Evolutionary conservation across 176 grass and related monocot species (phyloP), one percentile per base, ranked within the genome.

Genomic region (Cenchrus fungigraminus): DNA sequence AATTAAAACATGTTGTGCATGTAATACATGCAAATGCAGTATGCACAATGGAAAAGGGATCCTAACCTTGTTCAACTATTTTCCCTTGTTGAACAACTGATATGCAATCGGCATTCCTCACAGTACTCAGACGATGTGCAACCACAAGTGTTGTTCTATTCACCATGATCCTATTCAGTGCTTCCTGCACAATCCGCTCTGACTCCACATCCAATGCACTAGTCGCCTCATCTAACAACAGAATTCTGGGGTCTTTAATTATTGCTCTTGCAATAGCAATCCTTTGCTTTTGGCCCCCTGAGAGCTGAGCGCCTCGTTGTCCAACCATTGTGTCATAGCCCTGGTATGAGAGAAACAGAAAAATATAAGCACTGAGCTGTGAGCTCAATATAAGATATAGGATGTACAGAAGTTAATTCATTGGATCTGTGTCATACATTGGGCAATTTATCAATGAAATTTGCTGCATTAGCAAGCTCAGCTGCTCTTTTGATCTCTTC

Each of bases 271-370:
- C 95, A 65, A 97, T 94, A 42, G 95, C 92, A 54, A 97, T 85
- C 80, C 92, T 94, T 72, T 97, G 95, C 80, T 97, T 97, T 72
- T 97, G 94, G 14, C 94, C 94, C 3, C 94, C 94, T 42, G 94
- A 97, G 32, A 97, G 86, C 62, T 97, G 94, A 47, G 88, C 90
- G 78, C 94, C 94, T 49, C 86, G 89, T 66, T 97, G 88, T 6
- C 94, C 95, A 60, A 97, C 95, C 95, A 97, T 92, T 9, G 95
- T 97, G 40, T 97, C 92, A 81, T 94, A 87, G 19, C 95, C 94
- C 95, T 97, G 53, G 45, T 42, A 85, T 65, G 14, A 62, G 20
- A 77, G 43, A 14, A 86, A 86, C 74, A 20, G 10, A 58, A 16
- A 85, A 85, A 49, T 49, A 68, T 88, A 82, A 85, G 67, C 66